Percentiles rank a stretch among this genome's conserved stretches.
These are phyloP conservation scores for Gonium pectorale DNA, from an alignment of 139 green algal genomes.

Conservation along the genomic window DNA sequence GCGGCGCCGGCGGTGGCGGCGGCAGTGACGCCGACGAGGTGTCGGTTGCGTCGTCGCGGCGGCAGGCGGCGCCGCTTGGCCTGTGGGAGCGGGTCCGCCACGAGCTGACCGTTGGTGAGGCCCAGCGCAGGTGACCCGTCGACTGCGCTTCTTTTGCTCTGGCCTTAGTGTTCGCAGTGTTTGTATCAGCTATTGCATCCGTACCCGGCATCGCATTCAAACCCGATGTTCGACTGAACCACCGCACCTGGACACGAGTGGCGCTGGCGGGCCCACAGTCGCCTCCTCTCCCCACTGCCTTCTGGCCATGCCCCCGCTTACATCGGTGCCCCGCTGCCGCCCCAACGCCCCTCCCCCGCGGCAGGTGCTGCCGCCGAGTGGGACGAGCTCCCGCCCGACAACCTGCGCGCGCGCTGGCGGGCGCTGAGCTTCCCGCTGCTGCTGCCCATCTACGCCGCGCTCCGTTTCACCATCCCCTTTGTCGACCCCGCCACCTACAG, in stretches of 20 bases:
- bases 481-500: slow-evolving; percentile 67
- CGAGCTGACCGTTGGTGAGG: slow-evolving; percentile 57
- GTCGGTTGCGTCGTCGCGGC: neutral
- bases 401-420: slow-evolving; percentile 41
- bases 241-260: too few species aligned
- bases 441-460: slow-evolving; percentile 57
- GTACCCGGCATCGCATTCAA: too few species aligned
- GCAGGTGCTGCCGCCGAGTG: slow-evolving; percentile 60
- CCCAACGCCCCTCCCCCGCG: neutral
- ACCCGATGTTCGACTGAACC: too few species aligned
- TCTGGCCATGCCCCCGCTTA: too few species aligned
- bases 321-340: neutral
- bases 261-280: too few species aligned
- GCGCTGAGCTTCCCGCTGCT: slow-evolving; percentile 55
- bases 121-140: too few species aligned
- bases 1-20: neutral
- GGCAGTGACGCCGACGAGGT: too few species aligned
- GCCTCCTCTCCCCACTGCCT: too few species aligned
- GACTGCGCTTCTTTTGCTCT: too few species aligned
- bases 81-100: slow-evolving; percentile 50
- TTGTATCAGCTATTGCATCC: too few species aligned
- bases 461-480: slow-evolving; percentile 65
- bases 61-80: neutral
- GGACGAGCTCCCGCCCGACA: slow-evolving; percentile 39
- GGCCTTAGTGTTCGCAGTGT: too few species aligned